These are phyloP conservation scores for Trichoderma sp. DNA, from an alignment of 2,329 filamentous ascomycete genomes.

Conservation along the genomic window DNA sequence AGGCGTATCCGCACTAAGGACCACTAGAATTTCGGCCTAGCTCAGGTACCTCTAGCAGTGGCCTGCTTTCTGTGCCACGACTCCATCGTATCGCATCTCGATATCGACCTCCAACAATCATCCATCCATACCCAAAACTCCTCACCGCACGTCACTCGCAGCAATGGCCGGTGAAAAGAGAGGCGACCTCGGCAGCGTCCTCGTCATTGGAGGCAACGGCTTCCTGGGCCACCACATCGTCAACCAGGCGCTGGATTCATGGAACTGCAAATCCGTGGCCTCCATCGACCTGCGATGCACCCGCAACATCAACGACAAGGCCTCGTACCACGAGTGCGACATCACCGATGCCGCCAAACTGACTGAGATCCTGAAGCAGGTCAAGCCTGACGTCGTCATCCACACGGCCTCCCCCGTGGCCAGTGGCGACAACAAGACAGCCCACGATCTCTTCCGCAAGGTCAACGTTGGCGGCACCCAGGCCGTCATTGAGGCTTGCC, in stretches of 20 bases:
- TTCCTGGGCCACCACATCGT: constrained; percentile 84
- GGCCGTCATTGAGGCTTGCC: constrained; percentile 72
- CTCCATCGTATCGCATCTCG: background rate
- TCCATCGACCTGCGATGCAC: constrained; percentile 71
- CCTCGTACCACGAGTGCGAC: constrained; percentile 71
- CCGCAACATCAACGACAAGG: constrained; percentile 61
- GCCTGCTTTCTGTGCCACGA: background rate
- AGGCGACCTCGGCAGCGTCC: constrained; percentile 61
- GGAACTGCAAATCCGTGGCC: constrained; percentile 54
- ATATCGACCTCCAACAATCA: background rate
- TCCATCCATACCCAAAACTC: background rate
- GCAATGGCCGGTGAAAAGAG: constrained; percentile 19
- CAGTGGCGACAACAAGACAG: constrained; percentile 51
- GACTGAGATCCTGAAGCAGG: constrained; percentile 59
- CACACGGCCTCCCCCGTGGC: constrained; percentile 78
- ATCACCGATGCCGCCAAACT: constrained; percentile 67
- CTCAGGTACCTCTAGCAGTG: background rate
- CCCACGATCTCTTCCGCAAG: constrained; percentile 65
- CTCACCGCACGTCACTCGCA: background rate
- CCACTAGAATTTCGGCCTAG: background rate
- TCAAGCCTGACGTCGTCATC: constrained; percentile 78
- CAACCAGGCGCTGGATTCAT: constrained; percentile 61
- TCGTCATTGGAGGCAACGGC: constrained; percentile 80
- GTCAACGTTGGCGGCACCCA: constrained; percentile 88
- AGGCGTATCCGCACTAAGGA: background rate